Evolutionary conservation across 176 grass and related monocot species (phyloP).

Genomic region (Triticum dicoccoides): DNA sequence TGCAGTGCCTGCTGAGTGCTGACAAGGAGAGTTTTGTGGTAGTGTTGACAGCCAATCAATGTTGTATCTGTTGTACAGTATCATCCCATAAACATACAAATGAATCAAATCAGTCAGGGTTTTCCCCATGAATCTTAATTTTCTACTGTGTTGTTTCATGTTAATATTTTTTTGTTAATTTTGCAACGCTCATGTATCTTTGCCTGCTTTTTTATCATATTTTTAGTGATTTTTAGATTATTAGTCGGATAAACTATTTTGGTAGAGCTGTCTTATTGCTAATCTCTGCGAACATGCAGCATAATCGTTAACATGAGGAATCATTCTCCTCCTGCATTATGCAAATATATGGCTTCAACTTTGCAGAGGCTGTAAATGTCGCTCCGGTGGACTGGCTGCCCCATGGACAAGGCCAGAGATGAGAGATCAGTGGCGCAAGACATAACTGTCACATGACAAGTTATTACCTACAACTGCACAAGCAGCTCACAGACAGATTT

Average conservation of each 20-base stretch:
- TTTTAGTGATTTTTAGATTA: neutral
- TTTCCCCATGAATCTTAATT: neutral
- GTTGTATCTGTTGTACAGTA: neutral
- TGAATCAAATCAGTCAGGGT: neutral
- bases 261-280: neutral
- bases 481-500: slow-evolving; percentile 62
- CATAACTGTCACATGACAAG: slow-evolving; percentile 87
- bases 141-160: neutral
- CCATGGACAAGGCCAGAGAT: slow-evolving; percentile 69
- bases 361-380: slow-evolving; percentile 92
- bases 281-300: neutral
- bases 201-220: neutral
- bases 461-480: slow-evolving; percentile 55
- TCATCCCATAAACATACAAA: neutral
- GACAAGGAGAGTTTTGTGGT: neutral
- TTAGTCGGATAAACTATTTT: neutral
- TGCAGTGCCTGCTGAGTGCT: neutral
- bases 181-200: neutral
- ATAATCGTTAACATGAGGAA: neutral
- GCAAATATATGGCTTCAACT: slow-evolving; percentile 73
- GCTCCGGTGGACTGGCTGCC: slow-evolving; percentile 84
- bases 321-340: neutral
- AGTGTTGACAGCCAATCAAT: neutral
- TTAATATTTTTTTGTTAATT: neutral
- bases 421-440: slow-evolving; percentile 75